Conservation (phyloP, 208 protist genomes). For the Tritrichomonas musculus region DNA sequence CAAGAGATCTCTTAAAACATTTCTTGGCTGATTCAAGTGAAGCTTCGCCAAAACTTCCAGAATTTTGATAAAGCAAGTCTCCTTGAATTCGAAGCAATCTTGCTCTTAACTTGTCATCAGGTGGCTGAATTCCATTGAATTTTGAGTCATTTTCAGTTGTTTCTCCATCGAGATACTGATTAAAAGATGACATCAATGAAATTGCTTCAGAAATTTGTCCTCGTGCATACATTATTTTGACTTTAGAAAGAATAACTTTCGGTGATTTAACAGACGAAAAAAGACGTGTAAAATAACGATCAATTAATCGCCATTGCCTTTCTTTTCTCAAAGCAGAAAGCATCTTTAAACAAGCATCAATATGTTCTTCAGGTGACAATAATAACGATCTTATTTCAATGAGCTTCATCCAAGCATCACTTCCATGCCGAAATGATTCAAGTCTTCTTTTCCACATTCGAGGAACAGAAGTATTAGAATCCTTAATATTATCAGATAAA, state of each 20-base stretch:
- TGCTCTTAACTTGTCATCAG: not conserved
- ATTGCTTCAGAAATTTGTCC: not conserved
- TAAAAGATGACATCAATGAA: not conserved
- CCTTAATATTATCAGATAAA: not conserved
- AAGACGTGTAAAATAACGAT: not conserved
- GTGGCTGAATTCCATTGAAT: not conserved
- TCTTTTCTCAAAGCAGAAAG: not conserved
- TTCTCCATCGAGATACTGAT: not conserved
- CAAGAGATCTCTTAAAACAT: not conserved
- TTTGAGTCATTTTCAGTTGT: not conserved
- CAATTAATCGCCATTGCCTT: not conserved
- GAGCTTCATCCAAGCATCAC: not conserved
- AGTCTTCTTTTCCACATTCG: not conserved
- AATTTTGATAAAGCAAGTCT: not conserved
- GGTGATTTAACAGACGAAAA: not conserved
- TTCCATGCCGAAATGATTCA: not conserved
- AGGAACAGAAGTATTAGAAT: not conserved
- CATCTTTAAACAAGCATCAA: not conserved
- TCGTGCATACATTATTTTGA: not conserved
- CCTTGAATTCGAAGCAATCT: not conserved
- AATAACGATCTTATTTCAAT: not conserved
- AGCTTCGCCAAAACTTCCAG: not conserved
- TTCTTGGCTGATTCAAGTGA: not conserved
- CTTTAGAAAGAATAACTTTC: not conserved
- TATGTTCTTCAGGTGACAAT: not conserved